These are phyloP conservation scores for Malassezia arunalokei DNA, from an alignment of 1,284 basidiomycete genomes.

Conservation along the genomic window DNA sequence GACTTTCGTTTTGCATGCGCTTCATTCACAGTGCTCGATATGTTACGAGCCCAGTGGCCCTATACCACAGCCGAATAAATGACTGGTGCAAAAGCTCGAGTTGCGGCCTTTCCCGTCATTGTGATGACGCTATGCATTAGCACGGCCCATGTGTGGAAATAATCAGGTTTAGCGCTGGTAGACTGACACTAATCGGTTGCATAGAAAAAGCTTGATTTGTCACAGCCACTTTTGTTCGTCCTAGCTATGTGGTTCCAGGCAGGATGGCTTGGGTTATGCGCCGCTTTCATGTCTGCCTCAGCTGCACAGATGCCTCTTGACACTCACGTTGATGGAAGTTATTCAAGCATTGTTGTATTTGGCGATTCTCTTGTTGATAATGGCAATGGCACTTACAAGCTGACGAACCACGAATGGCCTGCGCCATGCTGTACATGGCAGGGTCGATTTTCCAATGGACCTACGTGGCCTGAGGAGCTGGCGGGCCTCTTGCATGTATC, in stretches of 20 bases:
- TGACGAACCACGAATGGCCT: slow-evolving; percentile 24
- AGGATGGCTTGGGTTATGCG: not conserved
- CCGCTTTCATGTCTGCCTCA: not conserved
- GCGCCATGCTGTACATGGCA: slow-evolving; percentile 17
- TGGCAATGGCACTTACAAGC: slow-evolving; percentile 21
- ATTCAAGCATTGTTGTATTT: slow-evolving; percentile 17
- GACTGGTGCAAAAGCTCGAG: too few species aligned
- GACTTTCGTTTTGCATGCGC: too few species aligned
- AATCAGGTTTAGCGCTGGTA: too few species aligned
- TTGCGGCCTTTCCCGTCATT: too few species aligned
- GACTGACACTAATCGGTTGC: too few species aligned
- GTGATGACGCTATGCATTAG: too few species aligned
- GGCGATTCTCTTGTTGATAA: slow-evolving; percentile 26
- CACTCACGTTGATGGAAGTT: not conserved
- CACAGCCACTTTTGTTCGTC: not conserved
- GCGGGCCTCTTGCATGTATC: slow-evolving; percentile 10
- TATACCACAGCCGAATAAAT: too few species aligned
- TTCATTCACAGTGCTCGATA: too few species aligned
- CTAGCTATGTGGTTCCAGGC: not conserved
- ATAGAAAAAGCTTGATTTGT: too few species aligned
- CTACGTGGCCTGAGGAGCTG: slow-evolving; percentile 21
- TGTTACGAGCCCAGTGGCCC: too few species aligned
- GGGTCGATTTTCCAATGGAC: slow-evolving; percentile 23
- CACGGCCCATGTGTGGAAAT: too few species aligned
- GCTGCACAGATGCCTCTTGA: not conserved